A percentile compares a stretch with the other conserved stretches of the same genome.
These are phyloP conservation scores for Patellifolia procumbens DNA, from an alignment of 179 eudicot genomes.

Conservation along the genomic window DNA sequence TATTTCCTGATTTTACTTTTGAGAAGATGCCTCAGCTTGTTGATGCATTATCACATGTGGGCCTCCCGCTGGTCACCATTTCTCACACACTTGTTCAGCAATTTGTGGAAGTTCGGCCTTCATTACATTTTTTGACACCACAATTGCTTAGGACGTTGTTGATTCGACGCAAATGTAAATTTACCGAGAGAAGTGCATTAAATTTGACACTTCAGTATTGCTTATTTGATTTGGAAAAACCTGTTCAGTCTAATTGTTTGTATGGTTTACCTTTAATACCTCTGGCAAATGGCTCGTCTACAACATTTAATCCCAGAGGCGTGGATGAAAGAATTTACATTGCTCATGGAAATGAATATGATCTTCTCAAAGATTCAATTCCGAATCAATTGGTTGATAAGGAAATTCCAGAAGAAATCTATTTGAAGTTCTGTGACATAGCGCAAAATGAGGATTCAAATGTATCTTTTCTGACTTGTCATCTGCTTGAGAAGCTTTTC, in stretches of 20 bases:
- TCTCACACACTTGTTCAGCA: constrained; percentile 70
- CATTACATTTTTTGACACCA: constrained; percentile 87
- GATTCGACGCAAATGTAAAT: constrained; percentile 74
- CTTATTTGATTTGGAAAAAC: constrained; percentile 66
- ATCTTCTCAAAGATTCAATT: constrained; percentile 76
- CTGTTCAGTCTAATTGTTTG: constrained; percentile 58
- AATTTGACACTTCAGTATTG: constrained; percentile 87
- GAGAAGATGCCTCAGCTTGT: constrained; percentile 66
- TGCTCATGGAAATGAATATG: constrained; percentile 71
- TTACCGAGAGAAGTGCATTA: constrained; percentile 67
- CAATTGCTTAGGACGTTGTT: constrained; percentile 80
- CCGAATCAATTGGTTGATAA: constrained; percentile 81
- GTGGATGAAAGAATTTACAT: constrained; percentile 72
- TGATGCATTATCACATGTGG: constrained; percentile 82
- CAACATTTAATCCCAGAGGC: constrained; percentile 72
- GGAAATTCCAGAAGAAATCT: constrained; percentile 61
- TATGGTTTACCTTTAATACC: constrained; percentile 91
- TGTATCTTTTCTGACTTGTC: constrained; percentile 71
- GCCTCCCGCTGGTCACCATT: constrained; percentile 69
- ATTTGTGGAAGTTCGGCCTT: constrained; percentile 81
- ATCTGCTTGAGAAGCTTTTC: constrained; percentile 81
- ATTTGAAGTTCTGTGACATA: constrained; percentile 69
- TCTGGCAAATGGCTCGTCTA: constrained; percentile 78
- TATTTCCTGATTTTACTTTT: constrained; percentile 89
- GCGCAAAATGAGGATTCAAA: constrained; percentile 78